phyloP scores from a whole-genome alignment of 176 grass and related monocot species.

The Hyparrhenia diplandra region DNA sequence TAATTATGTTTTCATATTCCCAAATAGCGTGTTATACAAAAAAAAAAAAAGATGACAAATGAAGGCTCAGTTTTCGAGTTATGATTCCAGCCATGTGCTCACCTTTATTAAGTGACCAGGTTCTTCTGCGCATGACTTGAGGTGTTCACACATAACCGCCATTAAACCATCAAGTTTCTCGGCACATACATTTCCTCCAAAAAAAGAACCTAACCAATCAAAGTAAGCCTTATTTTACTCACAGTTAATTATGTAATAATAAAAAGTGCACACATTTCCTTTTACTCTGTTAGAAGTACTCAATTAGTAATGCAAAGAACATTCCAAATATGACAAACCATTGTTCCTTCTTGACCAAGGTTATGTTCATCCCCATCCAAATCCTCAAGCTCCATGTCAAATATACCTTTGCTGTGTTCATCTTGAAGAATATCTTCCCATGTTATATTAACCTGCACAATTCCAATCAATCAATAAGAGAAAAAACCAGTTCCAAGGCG shows the following conservation, averaged over 20 bases:
- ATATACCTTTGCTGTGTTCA: conserved; percentile 80
- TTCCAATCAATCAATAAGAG: conserved; percentile 25
- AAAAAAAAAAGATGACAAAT: not conserved
- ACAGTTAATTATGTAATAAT: conserved; percentile 7
- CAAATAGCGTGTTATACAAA: not conserved
- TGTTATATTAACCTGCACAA: conserved; percentile 74
- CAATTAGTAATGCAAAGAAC: not conserved
- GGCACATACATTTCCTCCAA: conserved; percentile 62
- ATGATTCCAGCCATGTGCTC: not conserved
- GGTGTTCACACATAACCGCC: conserved; percentile 80
- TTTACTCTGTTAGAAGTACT: conserved; percentile 15
- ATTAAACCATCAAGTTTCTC: conserved; percentile 90
- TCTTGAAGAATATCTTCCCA: conserved; percentile 84
- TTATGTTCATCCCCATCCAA: conserved; percentile 42
- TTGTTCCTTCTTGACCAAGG: conserved; percentile 41
- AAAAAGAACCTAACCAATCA: conserved; percentile 35
- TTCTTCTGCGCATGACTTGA: conserved; percentile 59
- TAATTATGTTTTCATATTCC: not conserved
- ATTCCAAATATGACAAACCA: conserved; percentile 46
- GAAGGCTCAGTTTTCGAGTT: not conserved
- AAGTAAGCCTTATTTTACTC: conserved; percentile 21
- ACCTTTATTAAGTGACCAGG: conserved; percentile 46
- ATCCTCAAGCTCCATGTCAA: conserved; percentile 96
- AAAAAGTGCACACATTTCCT: conserved; percentile 1
- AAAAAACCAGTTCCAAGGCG: conserved; percentile 6